These are phyloP conservation scores for Auriscalpium microsporum DNA, from an alignment of 768 basidiomycete genomes.

Conservation along the genomic window DNA sequence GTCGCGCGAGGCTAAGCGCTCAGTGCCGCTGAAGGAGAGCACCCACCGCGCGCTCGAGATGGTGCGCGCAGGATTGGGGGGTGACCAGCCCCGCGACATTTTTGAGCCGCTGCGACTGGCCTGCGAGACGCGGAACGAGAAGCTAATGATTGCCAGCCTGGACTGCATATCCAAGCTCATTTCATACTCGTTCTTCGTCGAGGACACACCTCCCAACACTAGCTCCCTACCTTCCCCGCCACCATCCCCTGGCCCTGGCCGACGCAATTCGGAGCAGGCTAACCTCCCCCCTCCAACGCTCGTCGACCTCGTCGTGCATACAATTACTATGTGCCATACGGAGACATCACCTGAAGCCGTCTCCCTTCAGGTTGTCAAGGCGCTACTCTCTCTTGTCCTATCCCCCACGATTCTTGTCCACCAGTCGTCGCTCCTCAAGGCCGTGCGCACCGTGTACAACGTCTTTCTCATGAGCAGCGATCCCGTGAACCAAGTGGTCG, in stretches of 20 bases:
- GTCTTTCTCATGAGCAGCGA: conserved; percentile 89
- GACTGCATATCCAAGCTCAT: conserved; percentile 98
- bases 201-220: conserved; percentile 36
- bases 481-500: conserved; percentile 93
- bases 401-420: conserved; percentile 85
- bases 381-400: conserved; percentile 80
- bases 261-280: conserved; percentile 34
- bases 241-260: conserved; percentile 51
- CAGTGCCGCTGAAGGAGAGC: conserved; percentile 71
- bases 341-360: conserved; percentile 86
- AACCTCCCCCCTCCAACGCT: conserved; percentile 58
- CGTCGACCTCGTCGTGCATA: conserved; percentile 89
- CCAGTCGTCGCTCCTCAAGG: conserved; percentile 92
- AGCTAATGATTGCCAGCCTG: conserved; percentile 91
- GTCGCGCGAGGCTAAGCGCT: conserved; percentile 85
- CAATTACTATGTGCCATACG: conserved; percentile 85
- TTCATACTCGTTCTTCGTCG: conserved; percentile 93
- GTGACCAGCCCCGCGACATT: conserved; percentile 74
- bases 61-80: conserved; percentile 66
- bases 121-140: conserved; percentile 90
- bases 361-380: conserved; percentile 94
- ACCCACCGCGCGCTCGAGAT: conserved; percentile 77
- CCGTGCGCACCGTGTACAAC: conserved; percentile 96
- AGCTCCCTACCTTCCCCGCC: conserved; percentile 61
- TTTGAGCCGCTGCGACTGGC: conserved; percentile 95